Evolutionary conservation across 305 asterid genomes (phyloP), one percentile per base, ranked within the genome.

Genomic region (Andrographis paniculata): DNA sequence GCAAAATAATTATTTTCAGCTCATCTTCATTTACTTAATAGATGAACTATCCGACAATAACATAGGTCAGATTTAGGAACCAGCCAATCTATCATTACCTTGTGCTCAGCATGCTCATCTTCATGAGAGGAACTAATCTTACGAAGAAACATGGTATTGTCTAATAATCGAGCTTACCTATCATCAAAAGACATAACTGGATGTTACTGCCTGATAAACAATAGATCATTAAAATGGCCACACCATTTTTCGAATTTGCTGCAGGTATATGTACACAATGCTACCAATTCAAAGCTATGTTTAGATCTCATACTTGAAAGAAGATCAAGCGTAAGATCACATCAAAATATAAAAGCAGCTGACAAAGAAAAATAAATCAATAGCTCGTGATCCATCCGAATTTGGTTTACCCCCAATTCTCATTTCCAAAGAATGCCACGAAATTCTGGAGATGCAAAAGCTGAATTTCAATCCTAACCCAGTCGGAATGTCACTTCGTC

Each of bases 61-160:
- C 33, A 10, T 33, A 37, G 6, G 6, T 4, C 14, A 37, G 17
- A n/a, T 6, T 13, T 12, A n/a, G 14, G 8, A n/a, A 44, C 24
- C n/a, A 1, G 3, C n/a, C 6, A 17, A 6, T 9, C 20, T n/a
- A 6, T 6, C 18, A 30, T 69, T 66, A 79, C 88, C 88, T 79
- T 79, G 17, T 42, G 42, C 31, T 55, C 66, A 19, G 45, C 69
- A 63, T 62, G 71, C 56, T 61, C 79, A 55, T 62, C 71, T 14
- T 60, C 79, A 23, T 28, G 63, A 17, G 68, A 64, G 30, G 76
- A 52, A 61, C 61, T 70, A 50, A 46, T 65, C 66, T 48, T 58
- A 50, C 78, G 61, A 20, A 78, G 80, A 43, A 75, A 75, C 83
- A 78, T 78, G 44, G 40, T 59, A 44, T 9, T n/a, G 21, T 55